A percentile compares a stretch with the other conserved stretches of the same genome.
Conservation (phyloP, 2,329 filamentous ascomycete species). For the Thielaviopsis cerberus region DNA sequence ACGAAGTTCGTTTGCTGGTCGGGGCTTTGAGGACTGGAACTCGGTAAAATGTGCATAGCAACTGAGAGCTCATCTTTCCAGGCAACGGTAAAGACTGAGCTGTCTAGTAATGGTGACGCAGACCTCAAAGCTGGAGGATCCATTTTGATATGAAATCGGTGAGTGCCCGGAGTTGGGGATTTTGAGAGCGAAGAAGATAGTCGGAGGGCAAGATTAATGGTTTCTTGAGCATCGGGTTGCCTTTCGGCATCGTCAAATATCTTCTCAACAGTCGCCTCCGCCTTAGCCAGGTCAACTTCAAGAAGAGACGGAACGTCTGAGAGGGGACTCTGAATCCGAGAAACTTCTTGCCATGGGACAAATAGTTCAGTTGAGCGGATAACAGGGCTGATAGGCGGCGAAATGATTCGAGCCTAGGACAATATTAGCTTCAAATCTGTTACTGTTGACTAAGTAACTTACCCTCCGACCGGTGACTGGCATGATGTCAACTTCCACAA, state of each 20-base stretch:
- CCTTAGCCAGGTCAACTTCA: constrained; percentile 2
- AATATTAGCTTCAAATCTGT: neutral
- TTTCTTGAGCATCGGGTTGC: neutral
- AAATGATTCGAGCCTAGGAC: constrained; percentile 2
- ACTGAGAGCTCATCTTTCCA: neutral
- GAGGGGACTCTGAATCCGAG: constrained; percentile 5
- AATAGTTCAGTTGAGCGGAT: neutral
- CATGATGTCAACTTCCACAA: neutral
- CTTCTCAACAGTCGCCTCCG: neutral
- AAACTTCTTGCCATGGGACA: constrained; percentile 3
- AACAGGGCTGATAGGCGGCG: constrained; percentile 8
- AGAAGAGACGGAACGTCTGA: constrained; percentile 7
- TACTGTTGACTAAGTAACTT: neutral
- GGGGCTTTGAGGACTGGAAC: neutral
- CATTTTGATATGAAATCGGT: neutral
- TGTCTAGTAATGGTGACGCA: neutral
- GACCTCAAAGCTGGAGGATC: constrained; percentile 3
- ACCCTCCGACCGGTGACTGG: neutral
- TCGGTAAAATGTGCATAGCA: neutral
- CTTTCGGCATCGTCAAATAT: neutral
- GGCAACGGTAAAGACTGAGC: neutral
- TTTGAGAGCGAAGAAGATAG: neutral
- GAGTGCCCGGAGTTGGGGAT: neutral
- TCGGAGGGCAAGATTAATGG: constrained; percentile 1
- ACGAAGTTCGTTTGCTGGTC: neutral